phyloP scores from a whole-genome alignment of 331 rosid genomes.

The Rhamnella rubrinervis region DNA sequence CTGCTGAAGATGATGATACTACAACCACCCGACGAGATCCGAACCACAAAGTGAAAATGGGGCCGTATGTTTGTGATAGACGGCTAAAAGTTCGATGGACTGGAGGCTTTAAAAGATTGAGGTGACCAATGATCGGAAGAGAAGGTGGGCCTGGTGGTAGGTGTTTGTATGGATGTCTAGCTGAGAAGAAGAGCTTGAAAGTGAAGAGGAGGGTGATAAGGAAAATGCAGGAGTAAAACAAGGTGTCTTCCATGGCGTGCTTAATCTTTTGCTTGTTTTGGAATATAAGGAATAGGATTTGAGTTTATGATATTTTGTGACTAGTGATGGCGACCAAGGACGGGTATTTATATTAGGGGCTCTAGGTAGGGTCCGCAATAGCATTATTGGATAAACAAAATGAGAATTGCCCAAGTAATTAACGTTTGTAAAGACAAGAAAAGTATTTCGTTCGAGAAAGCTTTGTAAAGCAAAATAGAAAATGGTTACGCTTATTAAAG shows the following conservation, averaged over 20 bases:
- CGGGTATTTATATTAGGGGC: too few relatives aligned
- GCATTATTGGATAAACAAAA: too few relatives aligned
- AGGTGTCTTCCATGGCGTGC: constrained; percentile 26
- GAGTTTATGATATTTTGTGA: too few relatives aligned
- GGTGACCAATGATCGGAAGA: constrained; percentile 55
- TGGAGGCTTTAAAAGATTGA: constrained; percentile 41
- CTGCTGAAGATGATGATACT: constrained; percentile 43
- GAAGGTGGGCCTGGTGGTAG: constrained; percentile 48
- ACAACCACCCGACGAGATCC: constrained; percentile 33
- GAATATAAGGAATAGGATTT: too few relatives aligned
- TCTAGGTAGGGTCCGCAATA: too few relatives aligned
- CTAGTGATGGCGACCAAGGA: too few relatives aligned
- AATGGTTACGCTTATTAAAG: too few relatives aligned
- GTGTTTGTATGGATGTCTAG: constrained; percentile 9
- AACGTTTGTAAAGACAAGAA: too few relatives aligned
- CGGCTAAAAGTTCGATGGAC: constrained; percentile 25
- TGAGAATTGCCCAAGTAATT: too few relatives aligned
- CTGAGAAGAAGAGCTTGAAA: constrained; percentile 16
- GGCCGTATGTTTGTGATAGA: constrained; percentile 44
- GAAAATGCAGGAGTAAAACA: constrained; percentile 2
- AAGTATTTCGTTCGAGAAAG: too few relatives aligned
- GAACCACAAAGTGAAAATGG: constrained; percentile 39
- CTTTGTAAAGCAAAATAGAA: too few relatives aligned
- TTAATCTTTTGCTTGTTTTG: too few relatives aligned
- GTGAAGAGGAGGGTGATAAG: constrained; percentile 20